Evolutionary conservation across 495 filamentous ascomycete genomes (phyloP).

Genomic region (Cercophora samala): DNA sequence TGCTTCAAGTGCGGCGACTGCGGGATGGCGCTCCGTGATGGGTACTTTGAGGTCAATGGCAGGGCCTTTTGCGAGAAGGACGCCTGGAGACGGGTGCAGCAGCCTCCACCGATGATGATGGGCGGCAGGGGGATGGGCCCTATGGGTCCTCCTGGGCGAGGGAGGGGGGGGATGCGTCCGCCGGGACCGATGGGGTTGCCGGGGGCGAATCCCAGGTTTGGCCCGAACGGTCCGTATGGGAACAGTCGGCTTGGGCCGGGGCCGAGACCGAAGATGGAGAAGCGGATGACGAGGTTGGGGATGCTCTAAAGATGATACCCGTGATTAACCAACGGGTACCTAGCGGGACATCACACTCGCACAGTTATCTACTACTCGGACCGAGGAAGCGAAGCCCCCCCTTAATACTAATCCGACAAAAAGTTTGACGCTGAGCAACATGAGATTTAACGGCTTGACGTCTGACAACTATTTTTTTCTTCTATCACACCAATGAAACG

Average conservation of each 20-base stretch:
- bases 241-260: conserved; percentile 24
- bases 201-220: not conserved
- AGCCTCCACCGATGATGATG: conserved; percentile 19
- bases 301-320: conserved; percentile 61
- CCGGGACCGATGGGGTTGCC: conserved; percentile 8
- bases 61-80: conserved; percentile 79
- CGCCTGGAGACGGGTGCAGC: conserved; percentile 58
- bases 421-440: conserved; percentile 8
- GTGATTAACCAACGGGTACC: too few species aligned
- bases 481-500: not conserved
- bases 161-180: conserved; percentile 11
- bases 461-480: not conserved
- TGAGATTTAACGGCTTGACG: conserved; percentile 16
- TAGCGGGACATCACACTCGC: not conserved
- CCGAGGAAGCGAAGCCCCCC: not conserved
- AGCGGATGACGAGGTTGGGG: conserved; percentile 80
- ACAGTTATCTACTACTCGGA: not conserved
- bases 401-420: not conserved
- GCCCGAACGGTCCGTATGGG: conserved; percentile 13
- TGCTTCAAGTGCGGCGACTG: conserved; percentile 80
- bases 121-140: conserved; percentile 5
- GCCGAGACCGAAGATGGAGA: conserved; percentile 53
- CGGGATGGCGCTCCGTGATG: conserved; percentile 56
- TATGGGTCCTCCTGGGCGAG: conserved; percentile 16
- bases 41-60: conserved; percentile 57